Evolutionary conservation across 2,329 filamentous ascomycete genomes (phyloP).

Genomic region (Fusarium illudens): DNA sequence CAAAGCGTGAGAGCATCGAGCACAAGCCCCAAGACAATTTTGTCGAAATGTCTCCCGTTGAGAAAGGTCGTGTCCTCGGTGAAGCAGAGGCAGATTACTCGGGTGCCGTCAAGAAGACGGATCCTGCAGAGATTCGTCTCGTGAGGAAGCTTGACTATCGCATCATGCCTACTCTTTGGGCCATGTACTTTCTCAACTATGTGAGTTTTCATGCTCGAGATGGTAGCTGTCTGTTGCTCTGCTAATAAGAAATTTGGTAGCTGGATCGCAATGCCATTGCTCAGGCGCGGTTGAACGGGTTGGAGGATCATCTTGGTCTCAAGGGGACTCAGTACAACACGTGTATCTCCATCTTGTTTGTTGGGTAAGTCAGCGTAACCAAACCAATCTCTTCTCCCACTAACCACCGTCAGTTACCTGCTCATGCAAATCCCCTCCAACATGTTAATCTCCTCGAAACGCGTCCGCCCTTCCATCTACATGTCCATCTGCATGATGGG

Average conservation of each 20-base stretch:
- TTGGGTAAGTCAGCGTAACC: conserved; percentile 44
- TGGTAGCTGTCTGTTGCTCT: accelerated
- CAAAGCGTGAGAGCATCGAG: conserved; percentile 35
- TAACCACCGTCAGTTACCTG: conserved; percentile 26
- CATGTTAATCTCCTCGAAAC: conserved; percentile 47
- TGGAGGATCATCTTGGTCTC: conserved; percentile 61
- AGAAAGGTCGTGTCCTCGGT: conserved; percentile 36
- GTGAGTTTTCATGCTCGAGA: conserved; percentile 16
- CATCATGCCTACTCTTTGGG: conserved; percentile 48
- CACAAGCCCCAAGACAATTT: conserved; percentile 38
- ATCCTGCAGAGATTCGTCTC: conserved; percentile 47
- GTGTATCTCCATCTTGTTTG: conserved; percentile 48
- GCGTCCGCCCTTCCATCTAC: conserved; percentile 55
- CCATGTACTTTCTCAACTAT: conserved; percentile 54
- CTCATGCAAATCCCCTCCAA: conserved; percentile 51
- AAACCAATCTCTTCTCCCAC: background rate
- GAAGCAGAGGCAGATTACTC: conserved; percentile 44
- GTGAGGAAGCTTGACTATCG: conserved; percentile 49
- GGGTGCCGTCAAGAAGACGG: conserved; percentile 47
- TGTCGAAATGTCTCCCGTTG: conserved; percentile 32
- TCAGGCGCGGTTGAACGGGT: conserved; percentile 61
- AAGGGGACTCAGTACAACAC: conserved; percentile 48
- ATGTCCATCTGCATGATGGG: conserved; percentile 49
- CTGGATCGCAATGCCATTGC: conserved; percentile 66
- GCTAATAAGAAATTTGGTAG: conserved; percentile 19